Evolutionary conservation across 768 basidiomycete species (phyloP).

Genomic region (Lactarius pseudohatsudake): DNA sequence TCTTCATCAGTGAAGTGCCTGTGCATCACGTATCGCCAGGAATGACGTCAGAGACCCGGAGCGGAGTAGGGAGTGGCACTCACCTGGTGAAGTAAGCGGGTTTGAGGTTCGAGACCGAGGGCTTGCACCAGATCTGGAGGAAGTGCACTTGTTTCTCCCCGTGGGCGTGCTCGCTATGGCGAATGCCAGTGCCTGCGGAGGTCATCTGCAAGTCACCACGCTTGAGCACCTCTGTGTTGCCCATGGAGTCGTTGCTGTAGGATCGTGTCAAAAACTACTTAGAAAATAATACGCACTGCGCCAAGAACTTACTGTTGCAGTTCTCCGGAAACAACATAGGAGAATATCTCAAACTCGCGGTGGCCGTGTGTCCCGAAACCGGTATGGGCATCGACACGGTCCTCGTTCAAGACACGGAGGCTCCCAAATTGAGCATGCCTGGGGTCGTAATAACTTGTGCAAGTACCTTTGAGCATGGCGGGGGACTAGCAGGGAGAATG

Average conservation of each 20-base stretch:
- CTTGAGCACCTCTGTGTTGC: constrained; percentile 83
- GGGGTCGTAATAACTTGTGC: constrained; percentile 9
- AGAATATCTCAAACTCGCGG: constrained; percentile 88
- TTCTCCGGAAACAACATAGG: constrained; percentile 76
- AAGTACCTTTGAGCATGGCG: neutral
- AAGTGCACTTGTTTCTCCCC: constrained; percentile 53
- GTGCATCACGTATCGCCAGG: too few species aligned
- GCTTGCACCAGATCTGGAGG: constrained; percentile 69
- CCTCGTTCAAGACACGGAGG: constrained; percentile 91
- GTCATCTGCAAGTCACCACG: constrained; percentile 92
- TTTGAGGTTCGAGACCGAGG: constrained; percentile 46
- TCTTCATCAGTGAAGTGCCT: constrained; percentile 78
- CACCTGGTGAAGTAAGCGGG: constrained; percentile 86
- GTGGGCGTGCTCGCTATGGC: constrained; percentile 70
- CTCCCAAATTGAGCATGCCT: constrained; percentile 50
- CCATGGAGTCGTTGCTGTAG: constrained; percentile 83
- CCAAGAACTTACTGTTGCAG: constrained; percentile 69
- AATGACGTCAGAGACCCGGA: neutral
- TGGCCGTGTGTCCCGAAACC: constrained; percentile 90
- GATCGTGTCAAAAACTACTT: neutral
- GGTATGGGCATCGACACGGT: constrained; percentile 68
- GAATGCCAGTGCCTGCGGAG: constrained; percentile 87
- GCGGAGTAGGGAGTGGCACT: constrained; percentile 12
- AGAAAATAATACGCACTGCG: neutral
- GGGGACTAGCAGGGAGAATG: neutral